phyloP scores from a whole-genome alignment of 2,329 filamentous ascomycete species.

The Phoma herbarum region DNA sequence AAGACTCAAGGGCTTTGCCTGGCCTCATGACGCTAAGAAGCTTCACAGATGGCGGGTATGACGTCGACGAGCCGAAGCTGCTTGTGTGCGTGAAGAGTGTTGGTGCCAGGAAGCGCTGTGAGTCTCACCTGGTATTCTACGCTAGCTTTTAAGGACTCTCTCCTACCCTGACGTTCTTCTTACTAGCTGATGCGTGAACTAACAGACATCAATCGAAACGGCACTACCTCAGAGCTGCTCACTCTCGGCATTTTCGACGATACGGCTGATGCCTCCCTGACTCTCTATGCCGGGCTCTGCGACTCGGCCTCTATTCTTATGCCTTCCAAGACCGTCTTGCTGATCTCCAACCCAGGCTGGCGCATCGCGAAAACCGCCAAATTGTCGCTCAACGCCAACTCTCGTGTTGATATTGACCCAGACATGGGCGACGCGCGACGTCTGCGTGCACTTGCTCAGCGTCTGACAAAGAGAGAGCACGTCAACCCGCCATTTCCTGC shows the following conservation, averaged over 20 bases:
- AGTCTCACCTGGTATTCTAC: neutral
- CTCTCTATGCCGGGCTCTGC: conserved; percentile 63
- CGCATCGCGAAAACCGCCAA: conserved; percentile 49
- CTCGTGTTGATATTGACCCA: conserved; percentile 65
- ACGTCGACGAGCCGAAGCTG: conserved; percentile 61
- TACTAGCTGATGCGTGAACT: neutral
- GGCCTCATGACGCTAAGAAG: conserved; percentile 66
- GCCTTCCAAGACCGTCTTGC: conserved; percentile 60
- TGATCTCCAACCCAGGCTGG: conserved; percentile 59
- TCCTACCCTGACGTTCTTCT: neutral
- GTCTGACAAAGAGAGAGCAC: conserved; percentile 60
- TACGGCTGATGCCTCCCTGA: conserved; percentile 63
- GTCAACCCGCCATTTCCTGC: conserved; percentile 60
- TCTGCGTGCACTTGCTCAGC: conserved; percentile 60
- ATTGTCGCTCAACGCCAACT: conserved; percentile 54
- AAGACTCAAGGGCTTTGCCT: conserved; percentile 48
- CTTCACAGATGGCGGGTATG: conserved; percentile 64
- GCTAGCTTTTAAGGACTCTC: neutral
- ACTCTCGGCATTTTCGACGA: conserved; percentile 67
- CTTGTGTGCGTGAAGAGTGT: conserved; percentile 68
- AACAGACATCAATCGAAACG: conserved; percentile 59
- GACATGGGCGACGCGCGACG: conserved; percentile 62
- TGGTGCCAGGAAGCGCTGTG: conserved; percentile 61
- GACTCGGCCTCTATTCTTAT: conserved; percentile 56
- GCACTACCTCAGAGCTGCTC: conserved; percentile 56